Conservation (phyloP, 2,329 filamentous ascomycete species). For the Ceratocystis lukuohia region DNA sequence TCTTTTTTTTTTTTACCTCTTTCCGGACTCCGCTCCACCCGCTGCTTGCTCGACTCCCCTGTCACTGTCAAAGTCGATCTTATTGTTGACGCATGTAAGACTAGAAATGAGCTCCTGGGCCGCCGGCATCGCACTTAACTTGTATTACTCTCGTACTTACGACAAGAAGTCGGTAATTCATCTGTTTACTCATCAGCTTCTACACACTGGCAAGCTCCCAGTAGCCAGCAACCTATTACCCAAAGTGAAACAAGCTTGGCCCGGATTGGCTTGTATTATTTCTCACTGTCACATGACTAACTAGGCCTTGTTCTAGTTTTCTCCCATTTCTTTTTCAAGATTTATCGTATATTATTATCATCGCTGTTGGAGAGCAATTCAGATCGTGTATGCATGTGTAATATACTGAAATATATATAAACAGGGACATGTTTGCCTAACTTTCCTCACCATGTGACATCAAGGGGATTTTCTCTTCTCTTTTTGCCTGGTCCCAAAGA, state of each 20-base stretch:
- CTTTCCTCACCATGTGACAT: slow-evolving; percentile 1
- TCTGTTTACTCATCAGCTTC: neutral
- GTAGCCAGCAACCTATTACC: neutral
- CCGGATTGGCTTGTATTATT: neutral
- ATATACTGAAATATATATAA: neutral
- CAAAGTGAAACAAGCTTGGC: neutral
- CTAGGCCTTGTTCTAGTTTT: neutral
- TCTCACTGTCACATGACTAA: slow-evolving; percentile 1
- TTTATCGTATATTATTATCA: neutral
- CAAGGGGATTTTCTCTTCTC: neutral
- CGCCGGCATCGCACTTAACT: neutral
- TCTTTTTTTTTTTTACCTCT: neutral
- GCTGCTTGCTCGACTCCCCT: neutral
- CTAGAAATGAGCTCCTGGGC: neutral
- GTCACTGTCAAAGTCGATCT: neutral
- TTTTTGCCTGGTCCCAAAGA: neutral
- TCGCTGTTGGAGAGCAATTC: neutral
- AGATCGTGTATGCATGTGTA: neutral
- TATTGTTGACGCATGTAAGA: neutral
- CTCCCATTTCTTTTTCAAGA: neutral
- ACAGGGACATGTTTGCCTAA: neutral
- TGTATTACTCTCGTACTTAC: neutral
- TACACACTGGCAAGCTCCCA: neutral
- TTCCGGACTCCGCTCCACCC: slow-evolving; percentile 4
- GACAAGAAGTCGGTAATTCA: neutral